Conservation (phyloP, 2,329 filamentous ascomycete species). For the Monosporascus sp. region DNA sequence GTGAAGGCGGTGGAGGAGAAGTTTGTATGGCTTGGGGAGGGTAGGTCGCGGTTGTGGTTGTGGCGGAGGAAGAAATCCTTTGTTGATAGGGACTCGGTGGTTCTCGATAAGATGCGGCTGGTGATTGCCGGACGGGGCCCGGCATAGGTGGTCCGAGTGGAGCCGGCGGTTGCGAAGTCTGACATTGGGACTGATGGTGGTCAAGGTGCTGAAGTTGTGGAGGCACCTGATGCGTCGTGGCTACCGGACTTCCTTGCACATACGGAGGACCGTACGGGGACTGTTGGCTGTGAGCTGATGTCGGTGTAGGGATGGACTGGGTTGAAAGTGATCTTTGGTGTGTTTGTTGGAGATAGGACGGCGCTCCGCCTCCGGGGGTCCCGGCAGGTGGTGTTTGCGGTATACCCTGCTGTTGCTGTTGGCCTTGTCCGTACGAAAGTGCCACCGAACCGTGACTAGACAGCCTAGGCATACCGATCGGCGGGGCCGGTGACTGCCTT, state of each 20-base stretch:
- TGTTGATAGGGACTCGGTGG: conserved; percentile 58
- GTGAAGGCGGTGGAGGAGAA: conserved; percentile 31
- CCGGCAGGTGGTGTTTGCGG: conserved; percentile 46
- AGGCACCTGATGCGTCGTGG: conserved; percentile 37
- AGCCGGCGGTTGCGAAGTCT: conserved; percentile 49
- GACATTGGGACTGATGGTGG: conserved; percentile 34
- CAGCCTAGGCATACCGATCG: conserved; percentile 22
- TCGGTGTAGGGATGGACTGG: conserved; percentile 56
- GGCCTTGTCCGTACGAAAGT: conserved; percentile 35
- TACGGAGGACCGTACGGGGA: conserved; percentile 43
- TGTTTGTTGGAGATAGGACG: conserved; percentile 17
- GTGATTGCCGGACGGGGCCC: conserved; percentile 36
- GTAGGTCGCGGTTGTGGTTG: conserved; percentile 20
- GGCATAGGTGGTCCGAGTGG: conserved; percentile 47
- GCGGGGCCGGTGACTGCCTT: conserved; percentile 21
- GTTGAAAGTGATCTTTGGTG: conserved; percentile 50
- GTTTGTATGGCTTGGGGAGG: conserved; percentile 23
- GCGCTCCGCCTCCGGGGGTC: conserved; percentile 30
- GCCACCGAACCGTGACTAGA: conserved; percentile 15
- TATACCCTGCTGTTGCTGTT: conserved; percentile 25
- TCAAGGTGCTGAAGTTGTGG: conserved; percentile 23
- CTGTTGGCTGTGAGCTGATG: conserved; percentile 55
- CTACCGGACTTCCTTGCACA: conserved; percentile 47
- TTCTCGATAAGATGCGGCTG: conserved; percentile 37
- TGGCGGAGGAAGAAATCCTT: conserved; percentile 30